Evolutionary conservation across 2,329 filamentous ascomycete species (phyloP).

Genomic region (Penicillium sp.): DNA sequence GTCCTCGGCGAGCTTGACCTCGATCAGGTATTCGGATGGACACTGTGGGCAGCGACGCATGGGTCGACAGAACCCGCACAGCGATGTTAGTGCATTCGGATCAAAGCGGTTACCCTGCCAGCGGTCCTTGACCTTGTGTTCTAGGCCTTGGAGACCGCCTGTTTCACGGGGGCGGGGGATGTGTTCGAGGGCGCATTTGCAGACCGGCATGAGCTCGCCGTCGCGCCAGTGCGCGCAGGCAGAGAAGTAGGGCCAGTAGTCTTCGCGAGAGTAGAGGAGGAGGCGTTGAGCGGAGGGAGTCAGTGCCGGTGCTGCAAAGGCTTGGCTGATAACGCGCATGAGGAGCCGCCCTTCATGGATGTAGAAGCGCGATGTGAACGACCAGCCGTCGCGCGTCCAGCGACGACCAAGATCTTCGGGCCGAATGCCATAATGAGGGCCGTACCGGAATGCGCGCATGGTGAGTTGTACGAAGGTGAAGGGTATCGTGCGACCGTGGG

Average conservation of each 20-base stretch:
- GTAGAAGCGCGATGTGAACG: slow-evolving; percentile 58
- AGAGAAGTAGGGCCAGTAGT: slow-evolving; percentile 66
- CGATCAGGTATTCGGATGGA: slow-evolving; percentile 65
- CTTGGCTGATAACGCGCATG: slow-evolving; percentile 60
- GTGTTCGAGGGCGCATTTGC: slow-evolving; percentile 64
- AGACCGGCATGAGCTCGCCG: slow-evolving; percentile 61
- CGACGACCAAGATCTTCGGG: slow-evolving; percentile 54
- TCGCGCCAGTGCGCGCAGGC: slow-evolving; percentile 66
- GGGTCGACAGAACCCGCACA: slow-evolving; percentile 61
- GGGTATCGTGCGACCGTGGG: slow-evolving; percentile 58
- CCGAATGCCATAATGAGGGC: slow-evolving; percentile 53
- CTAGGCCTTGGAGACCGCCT: slow-evolving; percentile 45
- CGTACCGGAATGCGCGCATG: slow-evolving; percentile 54
- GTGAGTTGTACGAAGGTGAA: slow-evolving; percentile 64
- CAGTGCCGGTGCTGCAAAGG: slow-evolving; percentile 57
- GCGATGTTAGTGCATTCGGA: slow-evolving; percentile 50
- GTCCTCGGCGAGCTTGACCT: slow-evolving; percentile 63
- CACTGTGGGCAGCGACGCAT: slow-evolving; percentile 65
- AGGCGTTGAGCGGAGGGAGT: slow-evolving; percentile 58
- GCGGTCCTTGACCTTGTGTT: slow-evolving; percentile 47
- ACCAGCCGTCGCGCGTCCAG: slow-evolving; percentile 61
- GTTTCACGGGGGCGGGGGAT: slow-evolving; percentile 53
- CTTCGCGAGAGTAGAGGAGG: slow-evolving; percentile 62
- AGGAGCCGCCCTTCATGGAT: slow-evolving; percentile 59
- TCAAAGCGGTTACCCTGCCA: slow-evolving; percentile 32